phyloP scores from a whole-genome alignment of 2,329 filamentous ascomycete species.

The Colletotrichum higginsianum region DNA sequence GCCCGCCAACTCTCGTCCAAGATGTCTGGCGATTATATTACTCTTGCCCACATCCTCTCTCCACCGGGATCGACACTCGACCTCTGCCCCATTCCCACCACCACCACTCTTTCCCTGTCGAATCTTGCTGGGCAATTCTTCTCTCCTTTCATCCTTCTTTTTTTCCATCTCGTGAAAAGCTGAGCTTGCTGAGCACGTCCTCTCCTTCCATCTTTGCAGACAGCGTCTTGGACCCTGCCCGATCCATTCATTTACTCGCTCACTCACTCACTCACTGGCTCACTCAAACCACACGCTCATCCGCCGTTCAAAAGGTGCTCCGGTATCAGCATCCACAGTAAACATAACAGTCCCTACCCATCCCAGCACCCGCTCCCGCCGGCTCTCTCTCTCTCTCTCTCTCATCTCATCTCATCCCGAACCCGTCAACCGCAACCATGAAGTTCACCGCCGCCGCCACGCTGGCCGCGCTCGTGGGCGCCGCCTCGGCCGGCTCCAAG shows the following conservation, averaged over 20 bases:
- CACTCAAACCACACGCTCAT: slow-evolving; percentile 45
- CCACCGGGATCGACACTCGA: slow-evolving; percentile 13
- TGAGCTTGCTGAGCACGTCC: slow-evolving; percentile 54
- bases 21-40: slow-evolving; percentile 39
- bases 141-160: slow-evolving; percentile 39
- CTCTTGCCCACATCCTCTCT: slow-evolving; percentile 22
- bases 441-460: slow-evolving; percentile 52
- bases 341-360: slow-evolving; percentile 23
- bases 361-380: slow-evolving; percentile 15
- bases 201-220: slow-evolving; percentile 50
- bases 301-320: slow-evolving; percentile 50
- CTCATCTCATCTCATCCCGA: background rate
- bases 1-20: slow-evolving; percentile 22
- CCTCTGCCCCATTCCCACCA: slow-evolving; percentile 44
- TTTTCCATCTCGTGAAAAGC: slow-evolving; percentile 35
- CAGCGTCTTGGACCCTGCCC: slow-evolving; percentile 48
- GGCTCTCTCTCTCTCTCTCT: background rate
- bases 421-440: slow-evolving; percentile 48
- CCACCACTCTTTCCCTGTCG: slow-evolving; percentile 28
- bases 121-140: slow-evolving; percentile 41
- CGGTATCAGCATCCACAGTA: slow-evolving; percentile 50
- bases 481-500: slow-evolving; percentile 57
- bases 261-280: slow-evolving; percentile 42
- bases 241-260: slow-evolving; percentile 48
- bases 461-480: slow-evolving; percentile 55